Percentiles rank a stretch among this genome's conserved stretches.
These are phyloP conservation scores for Maudiozyma humilis DNA, from an alignment of 1,139 yeast genomes.

Conservation along the genomic window DNA sequence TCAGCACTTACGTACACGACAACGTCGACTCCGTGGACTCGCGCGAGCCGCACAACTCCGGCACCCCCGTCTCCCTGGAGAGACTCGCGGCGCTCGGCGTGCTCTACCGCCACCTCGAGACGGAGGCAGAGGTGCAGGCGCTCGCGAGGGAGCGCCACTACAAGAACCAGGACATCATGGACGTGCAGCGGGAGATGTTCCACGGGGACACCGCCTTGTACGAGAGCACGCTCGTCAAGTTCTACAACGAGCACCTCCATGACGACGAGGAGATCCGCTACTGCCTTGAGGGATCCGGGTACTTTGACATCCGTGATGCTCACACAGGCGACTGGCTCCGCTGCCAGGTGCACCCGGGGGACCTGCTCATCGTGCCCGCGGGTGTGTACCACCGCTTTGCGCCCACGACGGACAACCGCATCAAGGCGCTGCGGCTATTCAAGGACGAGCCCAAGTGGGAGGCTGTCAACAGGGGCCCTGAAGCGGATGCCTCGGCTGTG, in stretches of 20 bases:
- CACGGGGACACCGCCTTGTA: conserved; percentile 55
- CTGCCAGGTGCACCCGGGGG: conserved; percentile 53
- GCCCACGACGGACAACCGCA: conserved; percentile 50
- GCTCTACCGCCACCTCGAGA: conserved; percentile 47
- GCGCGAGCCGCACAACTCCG: conserved; percentile 70
- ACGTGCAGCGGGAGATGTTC: conserved; percentile 48
- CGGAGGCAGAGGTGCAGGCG: conserved; percentile 50
- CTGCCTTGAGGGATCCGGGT: conserved; percentile 83
- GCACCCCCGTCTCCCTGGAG: conserved; percentile 43
- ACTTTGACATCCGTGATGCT: conserved; percentile 72
- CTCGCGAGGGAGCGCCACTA: conserved; percentile 66
- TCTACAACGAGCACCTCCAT: conserved; percentile 84
- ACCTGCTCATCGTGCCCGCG: conserved; percentile 71
- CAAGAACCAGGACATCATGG: conserved; percentile 70
- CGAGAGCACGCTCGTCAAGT: conserved; percentile 55
- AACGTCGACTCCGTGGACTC: conserved; percentile 52
- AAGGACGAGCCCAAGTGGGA: conserved; percentile 96
- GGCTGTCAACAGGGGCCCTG: conserved; percentile 63
- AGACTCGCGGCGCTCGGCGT: conserved; percentile 61
- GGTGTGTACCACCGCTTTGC: conserved; percentile 93
- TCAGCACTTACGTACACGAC: conserved; percentile 65
- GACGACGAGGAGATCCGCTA: conserved; percentile 97
- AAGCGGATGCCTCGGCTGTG: conserved; percentile 36
- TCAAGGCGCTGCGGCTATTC: conserved; percentile 75
- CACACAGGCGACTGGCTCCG: conserved; percentile 70